phyloP scores from a whole-genome alignment of 331 rosid species.

The Rhamnella rubrinervis region DNA sequence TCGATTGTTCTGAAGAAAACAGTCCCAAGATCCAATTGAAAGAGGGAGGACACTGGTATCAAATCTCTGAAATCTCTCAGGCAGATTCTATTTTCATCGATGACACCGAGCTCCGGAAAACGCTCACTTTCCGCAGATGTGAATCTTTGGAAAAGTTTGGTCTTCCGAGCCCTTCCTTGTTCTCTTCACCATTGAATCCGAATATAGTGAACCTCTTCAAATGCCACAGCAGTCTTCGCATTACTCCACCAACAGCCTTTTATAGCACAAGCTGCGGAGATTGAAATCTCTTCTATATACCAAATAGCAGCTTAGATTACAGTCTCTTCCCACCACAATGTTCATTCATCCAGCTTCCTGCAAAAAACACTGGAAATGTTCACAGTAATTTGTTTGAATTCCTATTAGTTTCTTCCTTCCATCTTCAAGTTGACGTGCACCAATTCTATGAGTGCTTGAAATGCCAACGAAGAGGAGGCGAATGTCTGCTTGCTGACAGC shows the following conservation, averaged over 20 bases:
- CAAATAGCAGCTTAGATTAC: too few species aligned
- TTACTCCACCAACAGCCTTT: fast-evolving
- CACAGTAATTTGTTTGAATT: too few species aligned
- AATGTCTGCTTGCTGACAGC: too few species aligned
- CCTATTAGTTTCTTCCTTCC: too few species aligned
- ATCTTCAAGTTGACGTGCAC: too few species aligned
- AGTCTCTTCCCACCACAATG: too few species aligned
- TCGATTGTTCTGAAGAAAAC: not conserved
- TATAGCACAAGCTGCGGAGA: not conserved
- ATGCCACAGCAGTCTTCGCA: slow-evolving; percentile 15
- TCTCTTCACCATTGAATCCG: fast-evolving
- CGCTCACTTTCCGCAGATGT: not conserved
- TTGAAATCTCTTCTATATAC: not conserved
- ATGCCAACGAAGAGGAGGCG: too few species aligned
- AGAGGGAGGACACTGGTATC: slow-evolving; percentile 14
- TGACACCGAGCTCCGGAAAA: fast-evolving
- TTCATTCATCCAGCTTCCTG: too few species aligned
- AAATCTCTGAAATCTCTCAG: not conserved
- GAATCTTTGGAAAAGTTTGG: slow-evolving; percentile 7
- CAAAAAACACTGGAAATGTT: too few species aligned
- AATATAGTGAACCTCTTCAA: not conserved
- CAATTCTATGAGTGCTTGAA: too few species aligned
- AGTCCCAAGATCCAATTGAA: slow-evolving; percentile 11
- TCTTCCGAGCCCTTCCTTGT: slow-evolving; percentile 10
- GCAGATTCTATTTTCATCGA: fast-evolving